A percentile compares a stretch with the other conserved stretches of the same genome.
Evolutionary conservation across 225 moss, liverwort and hornwort genomes (phyloP).

Genomic region (Pseudisothecium myosuroides): DNA sequence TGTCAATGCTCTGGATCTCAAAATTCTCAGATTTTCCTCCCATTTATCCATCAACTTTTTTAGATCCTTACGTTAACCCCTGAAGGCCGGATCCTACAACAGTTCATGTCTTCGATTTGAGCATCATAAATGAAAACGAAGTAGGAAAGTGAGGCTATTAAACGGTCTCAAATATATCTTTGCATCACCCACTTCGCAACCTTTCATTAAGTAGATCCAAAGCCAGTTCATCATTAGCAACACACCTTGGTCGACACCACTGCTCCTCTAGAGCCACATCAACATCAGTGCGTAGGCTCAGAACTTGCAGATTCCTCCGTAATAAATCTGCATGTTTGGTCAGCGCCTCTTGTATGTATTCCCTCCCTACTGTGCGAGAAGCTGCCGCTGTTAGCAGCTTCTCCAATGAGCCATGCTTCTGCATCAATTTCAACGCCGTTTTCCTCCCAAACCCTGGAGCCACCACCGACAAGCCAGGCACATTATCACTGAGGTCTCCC

Average conservation of each 20-base stretch:
- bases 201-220: conserved; percentile 36
- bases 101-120: neutral
- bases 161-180: neutral
- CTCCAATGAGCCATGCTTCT: conserved; percentile 78
- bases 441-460: conserved; percentile 76
- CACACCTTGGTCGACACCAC: conserved; percentile 58
- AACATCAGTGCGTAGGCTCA: conserved; percentile 58
- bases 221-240: conserved; percentile 44
- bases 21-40: neutral
- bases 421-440: conserved; percentile 89
- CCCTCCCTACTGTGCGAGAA: conserved; percentile 68
- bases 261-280: conserved; percentile 44
- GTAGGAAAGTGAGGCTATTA: neutral
- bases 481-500: conserved; percentile 73
- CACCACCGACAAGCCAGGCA: conserved; percentile 61
- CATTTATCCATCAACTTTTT: neutral
- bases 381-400: conserved; percentile 53
- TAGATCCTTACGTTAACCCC: neutral
- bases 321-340: conserved; percentile 43
- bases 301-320: conserved; percentile 62
- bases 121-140: neutral
- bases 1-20: neutral
- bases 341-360: conserved; percentile 79
- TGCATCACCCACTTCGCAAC: conserved; percentile 4
- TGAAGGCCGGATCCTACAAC: neutral